phyloP scores from a whole-genome alignment of 23 red algal species.

The Gracilaria domingensis region DNA sequence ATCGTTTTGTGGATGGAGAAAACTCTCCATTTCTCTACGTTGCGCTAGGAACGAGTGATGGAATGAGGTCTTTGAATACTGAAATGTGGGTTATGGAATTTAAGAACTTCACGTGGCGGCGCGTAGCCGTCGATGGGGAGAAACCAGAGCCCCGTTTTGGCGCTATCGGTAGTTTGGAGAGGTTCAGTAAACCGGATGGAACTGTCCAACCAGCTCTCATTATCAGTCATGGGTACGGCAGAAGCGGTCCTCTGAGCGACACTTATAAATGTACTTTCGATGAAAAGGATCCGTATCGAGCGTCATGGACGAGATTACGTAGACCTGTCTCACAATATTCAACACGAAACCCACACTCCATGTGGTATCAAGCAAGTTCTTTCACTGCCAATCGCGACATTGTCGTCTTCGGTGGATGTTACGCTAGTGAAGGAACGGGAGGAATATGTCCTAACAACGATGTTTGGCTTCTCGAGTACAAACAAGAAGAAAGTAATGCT shows the following conservation, averaged over 20 bases:
- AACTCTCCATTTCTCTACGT: conserved; percentile 50
- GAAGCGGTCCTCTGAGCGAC: conserved; percentile 31
- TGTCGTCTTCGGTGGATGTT: conserved; percentile 66
- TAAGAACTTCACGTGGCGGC: conserved; percentile 45
- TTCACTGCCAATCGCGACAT: conserved; percentile 51
- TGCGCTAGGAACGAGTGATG: conserved; percentile 30
- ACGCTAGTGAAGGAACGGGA: conserved; percentile 26
- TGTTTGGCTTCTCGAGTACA: conserved; percentile 52
- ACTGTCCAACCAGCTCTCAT: conserved; percentile 33
- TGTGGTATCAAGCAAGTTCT: conserved; percentile 29
- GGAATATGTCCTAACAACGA: conserved; percentile 50
- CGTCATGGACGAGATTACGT: conserved; percentile 27
- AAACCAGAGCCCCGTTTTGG: conserved; percentile 39
- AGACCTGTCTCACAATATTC: conserved; percentile 30
- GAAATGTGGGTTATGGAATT: conserved; percentile 68
- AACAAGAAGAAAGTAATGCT: neutral
- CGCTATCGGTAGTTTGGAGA: conserved; percentile 43
- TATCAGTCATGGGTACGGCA: conserved; percentile 40
- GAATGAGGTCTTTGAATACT: conserved; percentile 30
- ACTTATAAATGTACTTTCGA: conserved; percentile 59
- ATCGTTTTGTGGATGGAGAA: conserved; percentile 49
- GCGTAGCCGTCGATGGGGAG: conserved; percentile 25
- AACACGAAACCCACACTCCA: conserved; percentile 22
- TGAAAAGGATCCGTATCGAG: conserved; percentile 50
- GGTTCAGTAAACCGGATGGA: conserved; percentile 58